Conservation (phyloP, 148 eudicot species). For the Fallopia convolvulus region DNA sequence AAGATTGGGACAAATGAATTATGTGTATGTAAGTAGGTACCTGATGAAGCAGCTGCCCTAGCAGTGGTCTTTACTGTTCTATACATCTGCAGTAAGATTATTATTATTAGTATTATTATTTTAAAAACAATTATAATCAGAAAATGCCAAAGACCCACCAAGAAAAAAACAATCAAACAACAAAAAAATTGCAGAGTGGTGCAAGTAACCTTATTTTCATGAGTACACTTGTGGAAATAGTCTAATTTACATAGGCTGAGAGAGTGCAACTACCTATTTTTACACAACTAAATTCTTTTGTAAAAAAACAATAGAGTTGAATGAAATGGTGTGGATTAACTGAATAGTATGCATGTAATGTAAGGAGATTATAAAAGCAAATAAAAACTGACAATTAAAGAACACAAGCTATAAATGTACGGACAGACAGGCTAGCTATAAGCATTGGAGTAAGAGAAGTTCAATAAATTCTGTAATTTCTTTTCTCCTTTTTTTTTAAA, state of each 20-base stretch:
- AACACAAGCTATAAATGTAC: slow-evolving; percentile 24
- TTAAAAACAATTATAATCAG: neutral
- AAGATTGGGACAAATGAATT: slow-evolving; percentile 5
- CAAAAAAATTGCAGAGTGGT: slow-evolving; percentile 2
- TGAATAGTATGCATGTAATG: neutral
- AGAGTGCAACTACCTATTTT: neutral
- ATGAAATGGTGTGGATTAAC: neutral
- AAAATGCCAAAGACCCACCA: neutral
- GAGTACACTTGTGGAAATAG: neutral
- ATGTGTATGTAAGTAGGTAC: slow-evolving; percentile 24
- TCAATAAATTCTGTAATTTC: neutral
- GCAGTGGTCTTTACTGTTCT: slow-evolving; percentile 93
- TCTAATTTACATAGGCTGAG: neutral
- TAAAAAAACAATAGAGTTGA: neutral
- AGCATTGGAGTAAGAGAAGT: slow-evolving; percentile 13
- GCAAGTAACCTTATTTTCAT: neutral
- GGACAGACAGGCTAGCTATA: slow-evolving; percentile 16
- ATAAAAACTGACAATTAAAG: slow-evolving; percentile 2
- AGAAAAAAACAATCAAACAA: neutral
- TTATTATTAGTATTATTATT: neutral
- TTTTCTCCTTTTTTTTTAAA: neutral
- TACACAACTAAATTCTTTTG: neutral
- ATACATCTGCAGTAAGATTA: slow-evolving; percentile 54
- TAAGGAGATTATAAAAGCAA: neutral
- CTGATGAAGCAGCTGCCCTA: slow-evolving; percentile 79